Percentiles rank a stretch among this genome's conserved stretches.
These are phyloP conservation scores for Umbelopsis sp. DNA, from an alignment of 371 early-diverging fungal genomes.

Conservation along the genomic window DNA sequence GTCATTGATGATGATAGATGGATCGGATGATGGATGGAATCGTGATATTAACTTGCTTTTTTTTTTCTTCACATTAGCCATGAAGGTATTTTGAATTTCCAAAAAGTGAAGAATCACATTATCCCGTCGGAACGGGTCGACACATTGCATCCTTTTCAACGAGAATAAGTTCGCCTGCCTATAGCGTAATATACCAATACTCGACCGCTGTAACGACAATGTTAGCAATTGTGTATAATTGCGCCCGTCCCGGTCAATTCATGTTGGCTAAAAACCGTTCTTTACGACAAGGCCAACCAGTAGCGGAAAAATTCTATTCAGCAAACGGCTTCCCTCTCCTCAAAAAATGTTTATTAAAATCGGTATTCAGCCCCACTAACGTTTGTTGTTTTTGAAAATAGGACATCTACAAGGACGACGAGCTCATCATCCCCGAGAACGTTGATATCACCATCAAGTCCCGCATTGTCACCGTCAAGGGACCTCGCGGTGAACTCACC, in stretches of 20 bases:
- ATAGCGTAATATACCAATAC: too few species aligned
- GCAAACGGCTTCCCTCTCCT: not conserved
- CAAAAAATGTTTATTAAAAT: not conserved
- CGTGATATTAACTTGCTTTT: conserved; percentile 22
- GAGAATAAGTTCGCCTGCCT: too few species aligned
- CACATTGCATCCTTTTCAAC: too few species aligned
- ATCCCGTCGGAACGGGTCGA: too few species aligned
- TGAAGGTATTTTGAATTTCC: conserved; percentile 23
- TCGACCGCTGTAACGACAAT: too few species aligned
- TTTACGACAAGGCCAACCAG: too few species aligned
- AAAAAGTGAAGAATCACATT: not conserved
- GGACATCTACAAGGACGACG: conserved; percentile 85
- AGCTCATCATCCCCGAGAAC: conserved; percentile 75
- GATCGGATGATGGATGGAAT: conserved; percentile 23
- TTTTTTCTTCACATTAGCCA: conserved; percentile 18
- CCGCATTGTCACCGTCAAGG: conserved; percentile 75
- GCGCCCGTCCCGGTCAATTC: too few species aligned
- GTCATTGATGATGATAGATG: conserved; percentile 27
- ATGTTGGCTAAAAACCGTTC: too few species aligned
- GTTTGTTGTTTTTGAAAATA: conserved; percentile 32
- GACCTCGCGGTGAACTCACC: conserved; percentile 87
- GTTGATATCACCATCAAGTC: conserved; percentile 78
- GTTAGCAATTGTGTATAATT: too few species aligned
- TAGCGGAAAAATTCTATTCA: not conserved
- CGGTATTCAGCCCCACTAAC: not conserved